A percentile compares a stretch with the other conserved stretches of the same genome.
These are phyloP conservation scores for Aciculosporium take DNA, from an alignment of 2,329 filamentous ascomycete species.

Conservation along the genomic window DNA sequence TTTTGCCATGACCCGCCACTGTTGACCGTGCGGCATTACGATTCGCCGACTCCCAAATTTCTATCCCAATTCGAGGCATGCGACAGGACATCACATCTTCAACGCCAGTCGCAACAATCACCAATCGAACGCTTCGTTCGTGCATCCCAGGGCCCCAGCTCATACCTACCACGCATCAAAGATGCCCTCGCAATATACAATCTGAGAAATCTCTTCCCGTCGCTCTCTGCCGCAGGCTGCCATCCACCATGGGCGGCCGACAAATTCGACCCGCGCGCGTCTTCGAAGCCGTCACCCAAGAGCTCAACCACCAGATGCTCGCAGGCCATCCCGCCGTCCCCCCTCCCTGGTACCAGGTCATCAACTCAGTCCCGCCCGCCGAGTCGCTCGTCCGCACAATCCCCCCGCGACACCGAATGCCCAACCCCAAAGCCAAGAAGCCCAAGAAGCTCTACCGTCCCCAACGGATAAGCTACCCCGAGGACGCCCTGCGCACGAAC, in stretches of 20 bases:
- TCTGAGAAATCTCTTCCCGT: too few species aligned
- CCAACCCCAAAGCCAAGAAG: slow-evolving; percentile 30
- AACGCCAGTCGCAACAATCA: background rate
- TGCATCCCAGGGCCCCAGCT: too few species aligned
- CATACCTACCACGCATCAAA: too few species aligned
- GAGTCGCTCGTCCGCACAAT: slow-evolving; percentile 42
- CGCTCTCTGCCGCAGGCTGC: background rate
- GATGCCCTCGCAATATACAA: too few species aligned
- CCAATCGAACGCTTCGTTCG: background rate
- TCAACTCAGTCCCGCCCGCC: slow-evolving; percentile 40
- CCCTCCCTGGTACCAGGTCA: slow-evolving; percentile 36
- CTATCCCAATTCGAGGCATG: slow-evolving; percentile 3
- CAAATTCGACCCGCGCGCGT: slow-evolving; percentile 33
- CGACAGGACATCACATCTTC: slow-evolving; percentile 1
- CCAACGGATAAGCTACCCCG: slow-evolving; percentile 61
- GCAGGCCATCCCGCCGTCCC: slow-evolving; percentile 18
- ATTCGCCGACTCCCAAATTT: slow-evolving; percentile 13
- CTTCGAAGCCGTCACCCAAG: slow-evolving; percentile 29
- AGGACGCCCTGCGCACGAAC: slow-evolving; percentile 63
- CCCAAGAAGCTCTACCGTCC: slow-evolving; percentile 70
- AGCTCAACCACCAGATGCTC: slow-evolving; percentile 29
- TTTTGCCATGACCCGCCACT: background rate
- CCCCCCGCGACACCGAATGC: slow-evolving; percentile 30
- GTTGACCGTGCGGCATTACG: slow-evolving; percentile 7
- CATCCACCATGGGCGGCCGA: slow-evolving; percentile 24